Evolutionary conservation across 2,329 filamentous ascomycete genomes (phyloP).

Genomic region (Rutstroemia sp.): DNA sequence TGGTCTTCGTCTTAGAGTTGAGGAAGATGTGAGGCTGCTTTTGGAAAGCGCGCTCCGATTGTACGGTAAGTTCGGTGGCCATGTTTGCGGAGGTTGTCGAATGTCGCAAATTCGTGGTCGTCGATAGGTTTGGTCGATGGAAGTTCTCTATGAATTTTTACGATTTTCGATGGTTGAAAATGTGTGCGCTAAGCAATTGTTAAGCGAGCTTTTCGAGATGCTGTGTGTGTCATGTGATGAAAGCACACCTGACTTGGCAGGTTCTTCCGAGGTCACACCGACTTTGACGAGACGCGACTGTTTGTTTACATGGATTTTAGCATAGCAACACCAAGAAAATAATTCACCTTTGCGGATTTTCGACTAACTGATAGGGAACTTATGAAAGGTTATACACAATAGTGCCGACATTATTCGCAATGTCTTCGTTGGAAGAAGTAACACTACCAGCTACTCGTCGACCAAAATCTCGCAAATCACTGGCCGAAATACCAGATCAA

Average conservation of each 20-base stretch:
- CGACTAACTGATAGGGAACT: background rate
- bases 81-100: slow-evolving; percentile 43
- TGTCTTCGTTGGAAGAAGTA: slow-evolving; percentile 36
- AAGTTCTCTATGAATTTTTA: slow-evolving; percentile 6
- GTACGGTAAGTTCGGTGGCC: slow-evolving; percentile 98
- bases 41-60: slow-evolving; percentile 99
- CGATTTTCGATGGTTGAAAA: slow-evolving; percentile 12
- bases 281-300: slow-evolving; percentile 1
- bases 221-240: background rate
- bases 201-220: slow-evolving; percentile 9
- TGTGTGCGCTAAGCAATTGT: slow-evolving; percentile 15
- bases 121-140: slow-evolving; percentile 16
- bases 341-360: slow-evolving; percentile 9
- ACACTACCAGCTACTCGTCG: slow-evolving; percentile 50
- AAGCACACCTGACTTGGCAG: background rate
- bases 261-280: background rate
- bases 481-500: slow-evolving; percentile 62
- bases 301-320: slow-evolving; percentile 17
- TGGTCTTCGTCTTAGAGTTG: slow-evolving; percentile 88
- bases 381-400: background rate
- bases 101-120: slow-evolving; percentile 24
- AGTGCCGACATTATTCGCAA: slow-evolving; percentile 18
- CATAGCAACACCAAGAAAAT: slow-evolving; percentile 15
- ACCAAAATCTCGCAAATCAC: slow-evolving; percentile 58
- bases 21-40: slow-evolving; percentile 99